Evolutionary conservation across 2,329 filamentous ascomycete genomes (phyloP).

Genomic region (Dactylellina sp.): DNA sequence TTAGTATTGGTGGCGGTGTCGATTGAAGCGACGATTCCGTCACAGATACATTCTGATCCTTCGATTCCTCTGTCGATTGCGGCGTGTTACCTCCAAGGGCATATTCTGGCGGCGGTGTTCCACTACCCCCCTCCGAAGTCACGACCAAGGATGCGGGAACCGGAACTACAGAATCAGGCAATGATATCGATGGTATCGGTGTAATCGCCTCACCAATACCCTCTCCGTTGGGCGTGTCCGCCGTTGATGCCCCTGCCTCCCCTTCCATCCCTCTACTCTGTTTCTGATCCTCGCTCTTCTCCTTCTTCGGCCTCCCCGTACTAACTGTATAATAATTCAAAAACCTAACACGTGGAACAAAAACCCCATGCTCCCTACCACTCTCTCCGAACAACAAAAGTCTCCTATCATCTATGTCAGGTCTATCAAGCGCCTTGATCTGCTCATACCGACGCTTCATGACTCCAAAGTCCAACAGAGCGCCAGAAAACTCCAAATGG

Average conservation of each 20-base stretch:
- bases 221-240: constrained; percentile 17
- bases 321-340: constrained; percentile 93
- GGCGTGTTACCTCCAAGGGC: not conserved
- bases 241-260: constrained; percentile 48
- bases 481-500: constrained; percentile 84
- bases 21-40: constrained; percentile 5
- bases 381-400: constrained; percentile 55
- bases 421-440: constrained; percentile 75
- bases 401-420: constrained; percentile 41
- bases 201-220: constrained; percentile 51
- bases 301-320: constrained; percentile 74
- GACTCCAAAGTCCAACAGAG: constrained; percentile 79
- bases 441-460: constrained; percentile 77
- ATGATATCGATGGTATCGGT: constrained; percentile 39
- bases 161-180: constrained; percentile 28
- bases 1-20: not conserved
- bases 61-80: not conserved
- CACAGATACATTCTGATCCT: not conserved
- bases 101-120: constrained; percentile 26
- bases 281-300: constrained; percentile 18
- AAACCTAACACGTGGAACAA: constrained; percentile 74
- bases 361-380: constrained; percentile 13
- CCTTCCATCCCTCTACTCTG: constrained; percentile 9
- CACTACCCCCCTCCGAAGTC: not conserved
- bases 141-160: not conserved